Base-by-base conservation (phyloP, 1,139 yeast genomes). In the Nakaseomyces kungkrabaensis region DNA sequence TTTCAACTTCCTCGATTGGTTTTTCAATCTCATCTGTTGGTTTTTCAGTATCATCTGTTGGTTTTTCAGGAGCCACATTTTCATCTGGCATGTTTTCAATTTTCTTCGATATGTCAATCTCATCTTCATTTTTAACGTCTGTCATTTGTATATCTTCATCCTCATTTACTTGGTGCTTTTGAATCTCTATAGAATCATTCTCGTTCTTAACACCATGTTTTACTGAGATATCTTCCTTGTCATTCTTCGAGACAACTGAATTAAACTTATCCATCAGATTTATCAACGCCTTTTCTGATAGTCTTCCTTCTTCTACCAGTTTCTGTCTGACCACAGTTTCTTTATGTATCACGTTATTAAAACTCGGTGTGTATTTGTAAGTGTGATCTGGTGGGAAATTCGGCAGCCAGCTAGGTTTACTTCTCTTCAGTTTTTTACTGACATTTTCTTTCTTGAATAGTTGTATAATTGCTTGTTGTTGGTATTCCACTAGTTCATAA, bases 341-440 rank as follows among this genome's bases (percentile, higher is more conserved):
- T 62, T 87, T 94, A 0, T 82, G 77, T n/a, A 82, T 68, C 22
- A 83, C 72, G 32, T 78, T 72, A 54, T 80, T 74, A 62, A 73
- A 87, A 53, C 76, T 74, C 0, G 95, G 84, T 0, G 96, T 85
- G 48, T 79, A 76, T 66, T 79, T 81, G 63, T 84, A 90, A 0
- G 97, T 90, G 66, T 89, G 94, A 60, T 87, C 96, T 0, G 97
- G 96, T 1, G 97, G 97, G 37, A 89, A 73, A 25, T 80, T 81
- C 0, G 97, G 97, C 60, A 90, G 70, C 80, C 88, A 88, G 75
- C 56, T 81, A 79, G 2, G 64, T 61, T n/a, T 43, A 29, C 33
- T 13, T 32, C 37, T 31, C 17, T 32, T n/a, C 5, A 22, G 27
- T 33, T 17, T 33, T 8, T 13, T 32, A 8, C 46, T 32, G 17